Conservation (phyloP, 2,329 filamentous ascomycete genomes). For the Phaeosphaeriaceae sp. region DNA sequence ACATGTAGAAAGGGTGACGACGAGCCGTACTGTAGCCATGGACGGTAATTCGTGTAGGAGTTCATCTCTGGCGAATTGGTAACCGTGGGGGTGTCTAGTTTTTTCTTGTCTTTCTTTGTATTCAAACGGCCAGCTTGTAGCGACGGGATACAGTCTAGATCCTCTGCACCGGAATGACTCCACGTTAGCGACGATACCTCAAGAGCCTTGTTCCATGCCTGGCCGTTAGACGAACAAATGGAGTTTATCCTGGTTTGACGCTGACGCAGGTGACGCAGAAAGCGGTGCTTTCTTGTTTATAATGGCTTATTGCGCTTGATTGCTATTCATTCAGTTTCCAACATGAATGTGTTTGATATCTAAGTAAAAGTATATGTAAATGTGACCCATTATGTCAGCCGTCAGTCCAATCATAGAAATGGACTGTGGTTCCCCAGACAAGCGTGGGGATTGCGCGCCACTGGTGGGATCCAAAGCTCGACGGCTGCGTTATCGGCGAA, state of each 20-base stretch:
- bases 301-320: conserved; percentile 19
- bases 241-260: conserved; percentile 30
- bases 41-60: conserved; percentile 38
- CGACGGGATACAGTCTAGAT: conserved; percentile 25
- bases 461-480: conserved; percentile 22
- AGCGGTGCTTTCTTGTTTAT: conserved; percentile 28
- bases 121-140: conserved; percentile 34
- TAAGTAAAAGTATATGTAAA: no score
- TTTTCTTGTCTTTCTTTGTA: conserved; percentile 48
- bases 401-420: conserved; percentile 20
- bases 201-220: conserved; percentile 29
- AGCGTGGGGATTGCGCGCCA: conserved; percentile 21
- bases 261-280: background rate
- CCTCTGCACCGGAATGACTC: conserved; percentile 21
- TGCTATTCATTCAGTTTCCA: background rate
- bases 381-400: background rate
- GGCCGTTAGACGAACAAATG: conserved; percentile 42
- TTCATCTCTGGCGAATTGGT: conserved; percentile 45
- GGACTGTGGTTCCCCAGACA: conserved; percentile 24
- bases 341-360: background rate
- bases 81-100: conserved; percentile 39
- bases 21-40: conserved; percentile 33
- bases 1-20: conserved; percentile 23
- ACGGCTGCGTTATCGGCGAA: conserved; percentile 40
- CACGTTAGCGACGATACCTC: conserved; percentile 31